Base-by-base conservation (phyloP, 169 alveolate genomes). In the Plasmodium gallinaceum region DNA sequence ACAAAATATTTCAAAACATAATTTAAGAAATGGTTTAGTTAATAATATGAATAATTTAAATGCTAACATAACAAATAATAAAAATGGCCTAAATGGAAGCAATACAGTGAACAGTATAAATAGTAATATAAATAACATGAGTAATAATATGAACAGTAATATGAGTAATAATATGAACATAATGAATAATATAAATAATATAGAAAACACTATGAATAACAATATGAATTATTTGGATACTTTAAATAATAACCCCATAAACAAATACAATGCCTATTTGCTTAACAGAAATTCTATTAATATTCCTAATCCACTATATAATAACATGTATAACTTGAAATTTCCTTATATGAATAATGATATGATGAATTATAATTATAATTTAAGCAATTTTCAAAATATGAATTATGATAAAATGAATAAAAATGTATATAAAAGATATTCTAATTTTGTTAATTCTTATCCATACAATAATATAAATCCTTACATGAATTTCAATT, bases 281-380 rank as follows among this genome's bases (percentile, higher is more conserved):
- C 0, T 58, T 18, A 68, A 83, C 20, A 51, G 85, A 54, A 68
- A 37, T 22, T 22, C 32, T 10, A 37, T 68, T 12, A 61, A 54
- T 6, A 26, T 51, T 42, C 10, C 73, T 18, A 80, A 68, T 24
- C 57, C 83, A 0, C n/a, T 80, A 37, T 80, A 68, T 46, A 80
- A 68, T 24, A 16, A 18, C 45, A 42, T 80, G 68, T 80, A 80
- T 12, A 80, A 54, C 52, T 54, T 80, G 62, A 80, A 80, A 18
- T 80, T 54, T 20, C 90, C 90, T 6, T 80, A 68, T 62, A 24
- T 54, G 62, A 80, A 80, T 18, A 80, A 80, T 46, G 90, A 80
- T 26, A 42, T 80, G 61, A 54, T 80, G 83, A 80, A 80, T 39
- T 80, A 80, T 52, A 80, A 80, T 65, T 80, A 54, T 18, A 80